These are phyloP conservation scores for Tetrastigma voinierianum DNA, from an alignment of 164 flowering plant genomes.

Conservation along the genomic window DNA sequence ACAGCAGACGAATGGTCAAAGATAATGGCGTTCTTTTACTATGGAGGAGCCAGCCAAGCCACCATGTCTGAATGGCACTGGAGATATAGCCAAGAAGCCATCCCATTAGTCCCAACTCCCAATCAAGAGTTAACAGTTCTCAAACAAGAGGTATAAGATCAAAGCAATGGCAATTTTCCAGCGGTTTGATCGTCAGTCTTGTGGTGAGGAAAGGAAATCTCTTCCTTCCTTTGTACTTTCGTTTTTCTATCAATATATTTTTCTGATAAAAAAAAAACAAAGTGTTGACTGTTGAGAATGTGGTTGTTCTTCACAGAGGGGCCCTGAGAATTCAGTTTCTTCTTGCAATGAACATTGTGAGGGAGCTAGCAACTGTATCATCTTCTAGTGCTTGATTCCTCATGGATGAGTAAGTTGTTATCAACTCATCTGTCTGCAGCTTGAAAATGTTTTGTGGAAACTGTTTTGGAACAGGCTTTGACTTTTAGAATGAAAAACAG, in stretches of 20 bases:
- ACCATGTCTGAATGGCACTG: constrained; percentile 43
- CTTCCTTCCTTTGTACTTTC: too few relatives aligned
- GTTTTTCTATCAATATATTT: too few relatives aligned
- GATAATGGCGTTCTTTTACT: constrained; percentile 93
- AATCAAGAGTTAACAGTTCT: constrained; percentile 5
- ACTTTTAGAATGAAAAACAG: too few relatives aligned
- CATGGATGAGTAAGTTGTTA: background rate
- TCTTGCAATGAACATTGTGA: background rate
- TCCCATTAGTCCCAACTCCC: constrained; percentile 60
- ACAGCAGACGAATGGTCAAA: constrained; percentile 86
- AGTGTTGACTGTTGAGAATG: too few relatives aligned
- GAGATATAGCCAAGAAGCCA: constrained; percentile 43
- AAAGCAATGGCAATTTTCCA: background rate
- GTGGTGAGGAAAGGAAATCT: too few relatives aligned
- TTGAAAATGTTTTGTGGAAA: too few relatives aligned
- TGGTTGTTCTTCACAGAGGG: too few relatives aligned
- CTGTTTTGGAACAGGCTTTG: too few relatives aligned
- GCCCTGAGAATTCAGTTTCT: background rate
- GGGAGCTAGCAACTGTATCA: background rate
- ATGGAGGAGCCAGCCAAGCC: constrained; percentile 88
- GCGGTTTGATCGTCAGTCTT: too few relatives aligned
- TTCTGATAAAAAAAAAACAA: too few relatives aligned
- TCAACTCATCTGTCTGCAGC: too few relatives aligned
- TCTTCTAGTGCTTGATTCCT: background rate
- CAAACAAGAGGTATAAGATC: background rate